Evolutionary conservation across 352 stramenopile genomes (phyloP), one percentile per base, ranked within the genome.

Genomic region (Albugo laibachii): DNA sequence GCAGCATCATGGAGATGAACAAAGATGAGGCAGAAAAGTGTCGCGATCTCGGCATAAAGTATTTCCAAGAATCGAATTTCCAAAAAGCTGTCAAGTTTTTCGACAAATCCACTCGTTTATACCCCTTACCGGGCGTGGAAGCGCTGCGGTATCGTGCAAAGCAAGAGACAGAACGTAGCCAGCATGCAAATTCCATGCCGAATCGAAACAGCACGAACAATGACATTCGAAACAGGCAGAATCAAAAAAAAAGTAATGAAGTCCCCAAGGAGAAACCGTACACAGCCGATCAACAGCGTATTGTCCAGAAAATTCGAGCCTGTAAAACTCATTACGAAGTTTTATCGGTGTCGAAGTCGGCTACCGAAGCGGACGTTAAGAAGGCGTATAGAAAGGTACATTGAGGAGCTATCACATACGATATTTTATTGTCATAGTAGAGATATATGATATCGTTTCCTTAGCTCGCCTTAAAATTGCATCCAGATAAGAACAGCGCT

Each of bases 401-500:
- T 0, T 13, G 5, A 35, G 14, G 13, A 53, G 21, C 34, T 50
- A 15, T 38, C 27, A 4, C 31, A n/a, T 13, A 21, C n/a, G 11
- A 31, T 2, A 6, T 37, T 45, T 36, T 13, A 37, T 36, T 37
- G 31, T 49, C 6, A 45, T 34, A 15, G 14, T 13, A 1, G 13
- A 39, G 41, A 10, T 13, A 16, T 14, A 39, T 52, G 14, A 46
- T 38, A 45, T 44, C 13, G 47, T 48, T 16, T 13, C 34, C 16
- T 1, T 43, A 92, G 76, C 64, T 92, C 37, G 83, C 83, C 15
- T 55, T 93, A 8, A 93, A 92, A 55, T 56, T 93, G 8, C 83
- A 95, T 57, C 83, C 83, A 0, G 83, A 95, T 57, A 95, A 95
- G 65, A 99, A 99, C 66, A 93, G 80, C 12, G 93, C 92, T 0